Evolutionary conservation across 805 yeast genomes (phyloP).

Genomic region (Starmerella lactis-condensi): DNA sequence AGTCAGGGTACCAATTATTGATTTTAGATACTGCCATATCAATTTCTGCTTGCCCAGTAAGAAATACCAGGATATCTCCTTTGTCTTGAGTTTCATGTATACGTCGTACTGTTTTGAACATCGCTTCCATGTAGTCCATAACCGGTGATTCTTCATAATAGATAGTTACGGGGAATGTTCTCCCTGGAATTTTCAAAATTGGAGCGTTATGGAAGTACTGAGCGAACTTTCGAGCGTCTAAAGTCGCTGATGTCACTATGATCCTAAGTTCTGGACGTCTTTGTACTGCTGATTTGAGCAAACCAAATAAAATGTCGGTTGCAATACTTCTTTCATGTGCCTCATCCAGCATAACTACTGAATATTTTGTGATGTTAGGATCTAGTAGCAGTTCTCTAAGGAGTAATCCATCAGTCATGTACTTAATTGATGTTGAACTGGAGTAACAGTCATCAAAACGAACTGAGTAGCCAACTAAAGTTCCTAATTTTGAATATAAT

Average conservation of each 20-base stretch:
- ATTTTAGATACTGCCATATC: conserved; percentile 56
- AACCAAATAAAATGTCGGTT: conserved; percentile 69
- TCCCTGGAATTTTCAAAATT: conserved; percentile 74
- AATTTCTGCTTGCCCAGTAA: conserved; percentile 94
- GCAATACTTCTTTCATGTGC: conserved; percentile 91
- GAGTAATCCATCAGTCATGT: conserved; percentile 92
- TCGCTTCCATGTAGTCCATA: conserved; percentile 77
- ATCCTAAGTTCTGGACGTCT: conserved; percentile 53
- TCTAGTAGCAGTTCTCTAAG: conserved; percentile 67
- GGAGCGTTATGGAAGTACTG: conserved; percentile 69
- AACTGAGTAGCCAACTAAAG: conserved; percentile 72
- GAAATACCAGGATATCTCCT: conserved; percentile 77
- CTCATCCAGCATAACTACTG: conserved; percentile 85
- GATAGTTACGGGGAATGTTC: conserved; percentile 81
- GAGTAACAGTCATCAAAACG: conserved; percentile 69
- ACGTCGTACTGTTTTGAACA: conserved; percentile 69
- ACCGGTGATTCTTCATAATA: conserved; percentile 74
- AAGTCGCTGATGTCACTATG: conserved; percentile 82
- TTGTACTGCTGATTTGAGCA: conserved; percentile 49
- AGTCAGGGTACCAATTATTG: conserved; percentile 37
- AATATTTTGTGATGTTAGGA: conserved; percentile 44
- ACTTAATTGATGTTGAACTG: conserved; percentile 53
- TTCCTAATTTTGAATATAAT: conserved; percentile 61
- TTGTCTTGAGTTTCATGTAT: conserved; percentile 52
- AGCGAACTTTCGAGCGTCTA: conserved; percentile 77